phyloP scores from a whole-genome alignment of 106 monocot genomes.

The Posidonia australis region DNA sequence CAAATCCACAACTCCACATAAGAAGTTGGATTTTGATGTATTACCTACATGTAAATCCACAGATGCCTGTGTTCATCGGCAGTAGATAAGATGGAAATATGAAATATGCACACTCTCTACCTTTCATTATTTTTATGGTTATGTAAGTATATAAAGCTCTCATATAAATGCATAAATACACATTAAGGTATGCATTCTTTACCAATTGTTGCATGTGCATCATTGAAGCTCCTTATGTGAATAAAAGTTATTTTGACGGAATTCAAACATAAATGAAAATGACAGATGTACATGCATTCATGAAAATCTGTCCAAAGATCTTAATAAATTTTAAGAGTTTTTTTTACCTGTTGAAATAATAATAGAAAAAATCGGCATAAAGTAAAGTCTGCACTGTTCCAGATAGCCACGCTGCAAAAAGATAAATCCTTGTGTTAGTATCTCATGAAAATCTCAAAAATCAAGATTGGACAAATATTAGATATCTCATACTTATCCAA shows the following conservation, averaged over 20 bases:
- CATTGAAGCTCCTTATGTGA: too few species aligned
- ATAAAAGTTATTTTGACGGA: too few species aligned
- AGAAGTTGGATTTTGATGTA: too few species aligned
- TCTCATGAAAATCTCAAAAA: too few species aligned
- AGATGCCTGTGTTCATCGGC: neutral
- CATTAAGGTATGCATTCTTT: neutral
- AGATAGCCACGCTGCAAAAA: constrained; percentile 72
- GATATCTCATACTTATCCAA: constrained; percentile 26
- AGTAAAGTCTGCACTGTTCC: constrained; percentile 76
- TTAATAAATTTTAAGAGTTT: too few species aligned
- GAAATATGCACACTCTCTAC: neutral
- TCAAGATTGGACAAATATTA: too few species aligned
- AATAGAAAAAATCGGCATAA: constrained; percentile 96
- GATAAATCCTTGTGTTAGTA: too few species aligned
- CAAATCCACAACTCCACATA: too few species aligned
- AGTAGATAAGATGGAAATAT: neutral
- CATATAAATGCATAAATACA: neutral
- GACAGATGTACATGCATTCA: too few species aligned
- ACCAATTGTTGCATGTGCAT: too few species aligned
- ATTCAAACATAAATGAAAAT: neutral
- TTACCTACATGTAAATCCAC: too few species aligned
- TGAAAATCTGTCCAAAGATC: too few species aligned
- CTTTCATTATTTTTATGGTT: neutral
- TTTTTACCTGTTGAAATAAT: constrained; percentile 77
- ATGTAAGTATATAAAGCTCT: neutral